Base-by-base conservation (phyloP, 768 basidiomycete species). In the Boletus patriciae region DNA sequence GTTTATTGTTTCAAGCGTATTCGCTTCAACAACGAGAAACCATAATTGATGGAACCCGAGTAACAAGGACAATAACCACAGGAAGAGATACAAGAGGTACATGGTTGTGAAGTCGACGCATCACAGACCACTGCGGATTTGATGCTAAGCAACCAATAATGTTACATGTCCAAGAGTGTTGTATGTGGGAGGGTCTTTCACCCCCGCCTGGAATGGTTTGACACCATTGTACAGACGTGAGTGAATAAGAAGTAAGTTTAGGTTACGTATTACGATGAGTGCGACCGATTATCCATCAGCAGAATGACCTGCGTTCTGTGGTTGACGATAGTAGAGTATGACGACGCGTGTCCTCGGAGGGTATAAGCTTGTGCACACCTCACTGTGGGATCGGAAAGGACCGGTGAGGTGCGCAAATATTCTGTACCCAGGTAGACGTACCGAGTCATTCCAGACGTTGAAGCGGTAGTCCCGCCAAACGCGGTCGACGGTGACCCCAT, bases 401-500 rank as follows among this genome's bases (percentile, higher is more conserved):
- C 49, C 21, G 46, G 44, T 61, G 21, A 67, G 58, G 16, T 13
- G n/a, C 4, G 40, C n/a, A 25, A 19, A 9, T 3, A 7, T 10
- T 16, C 1, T 4, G 43, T 2, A 21, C 12, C 5, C 38, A 10
- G 44, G 27, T 11, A 11, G 50, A 68, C 66, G 46, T 55, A 73
- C 78, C 59, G 77, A 70, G 51, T 84, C 82, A 57, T 78, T 78
- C 84, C 84, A 86, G 61, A 86, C 76, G 63, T 76, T 83, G 66
- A 84, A 83, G 53, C 83, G 80, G 70, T 84, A 78, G 65, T 88
- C 86, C 60, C 82, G 77, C 84, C 86, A 88, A 52, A 84, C 73
- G 56, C 80, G 82, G 67, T 88, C 85, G 48, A 88, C 83, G 3
- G 77, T 81, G 63, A 88, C 76, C 18, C 86, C 86, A 53, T 76